Conservation (phyloP, 176 grass and related monocot species). For the Juncus effusus region DNA sequence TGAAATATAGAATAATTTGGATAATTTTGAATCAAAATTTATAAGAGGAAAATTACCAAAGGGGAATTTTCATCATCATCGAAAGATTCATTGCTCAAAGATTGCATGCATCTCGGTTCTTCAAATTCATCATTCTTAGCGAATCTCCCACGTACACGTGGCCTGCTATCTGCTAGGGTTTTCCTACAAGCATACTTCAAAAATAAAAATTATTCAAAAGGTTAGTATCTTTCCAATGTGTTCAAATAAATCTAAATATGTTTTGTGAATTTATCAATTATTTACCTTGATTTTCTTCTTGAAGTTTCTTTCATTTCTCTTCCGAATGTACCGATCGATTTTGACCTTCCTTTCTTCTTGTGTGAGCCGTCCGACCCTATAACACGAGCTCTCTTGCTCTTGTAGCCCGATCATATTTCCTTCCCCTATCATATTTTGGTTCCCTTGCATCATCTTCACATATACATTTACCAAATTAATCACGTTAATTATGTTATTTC, state of each 20-base stretch:
- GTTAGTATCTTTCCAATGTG: constrained; percentile 5
- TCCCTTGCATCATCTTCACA: constrained; percentile 45
- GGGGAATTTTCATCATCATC: constrained; percentile 62
- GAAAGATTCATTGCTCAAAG: constrained; percentile 48
- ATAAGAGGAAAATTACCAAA: constrained; percentile 1
- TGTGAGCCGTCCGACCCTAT: constrained; percentile 69
- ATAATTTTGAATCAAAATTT: neutral
- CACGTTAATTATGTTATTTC: constrained; percentile 10
- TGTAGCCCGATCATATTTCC: constrained; percentile 30
- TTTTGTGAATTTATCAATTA: neutral
- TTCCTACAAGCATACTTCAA: constrained; percentile 97
- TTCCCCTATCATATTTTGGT: constrained; percentile 48
- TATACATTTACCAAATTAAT: constrained; percentile 12
- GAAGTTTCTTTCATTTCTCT: constrained; percentile 92
- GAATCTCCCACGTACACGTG: constrained; percentile 85
- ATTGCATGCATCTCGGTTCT: constrained; percentile 48
- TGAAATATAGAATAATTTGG: neutral
- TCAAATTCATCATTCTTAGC: constrained; percentile 80
- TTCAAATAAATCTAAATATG: constrained; percentile 25
- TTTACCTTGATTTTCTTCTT: constrained; percentile 98
- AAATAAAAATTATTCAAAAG: neutral
- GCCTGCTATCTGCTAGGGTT: constrained; percentile 93
- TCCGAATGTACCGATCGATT: constrained; percentile 90
- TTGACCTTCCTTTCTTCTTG: constrained; percentile 90
- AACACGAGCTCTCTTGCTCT: constrained; percentile 57